phyloP scores from a whole-genome alignment of 2,329 filamentous ascomycete species.

The Fusarium solani-melongenae region DNA sequence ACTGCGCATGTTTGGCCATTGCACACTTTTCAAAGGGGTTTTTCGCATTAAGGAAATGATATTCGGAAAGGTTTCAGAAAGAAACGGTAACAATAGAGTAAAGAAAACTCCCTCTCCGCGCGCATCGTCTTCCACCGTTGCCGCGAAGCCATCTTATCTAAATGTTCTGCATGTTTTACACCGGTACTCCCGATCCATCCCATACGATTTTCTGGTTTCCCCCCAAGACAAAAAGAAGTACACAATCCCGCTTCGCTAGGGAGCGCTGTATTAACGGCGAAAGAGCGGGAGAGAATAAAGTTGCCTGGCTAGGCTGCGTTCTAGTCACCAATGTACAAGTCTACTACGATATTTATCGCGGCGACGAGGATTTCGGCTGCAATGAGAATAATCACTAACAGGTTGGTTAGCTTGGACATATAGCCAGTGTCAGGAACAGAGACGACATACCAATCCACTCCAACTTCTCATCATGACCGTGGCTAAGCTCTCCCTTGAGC shows the following conservation, averaged over 20 bases:
- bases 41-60: slow-evolving; percentile 20
- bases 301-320: slow-evolving; percentile 14
- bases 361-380: slow-evolving; percentile 95
- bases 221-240: slow-evolving; percentile 17
- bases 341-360: slow-evolving; percentile 93
- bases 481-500: slow-evolving; percentile 93
- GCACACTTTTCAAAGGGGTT: slow-evolving; percentile 18
- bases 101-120: slow-evolving; percentile 9
- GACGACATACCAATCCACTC: slow-evolving; percentile 85
- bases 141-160: slow-evolving; percentile 43
- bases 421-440: background rate
- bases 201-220: background rate
- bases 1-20: slow-evolving; percentile 17
- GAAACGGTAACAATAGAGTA: slow-evolving; percentile 9
- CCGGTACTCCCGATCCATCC: slow-evolving; percentile 18
- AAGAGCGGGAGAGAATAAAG: background rate
- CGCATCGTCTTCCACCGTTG: slow-evolving; percentile 20
- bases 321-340: slow-evolving; percentile 73
- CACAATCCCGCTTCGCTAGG: slow-evolving; percentile 5
- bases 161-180: slow-evolving; percentile 31
- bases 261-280: slow-evolving; percentile 8
- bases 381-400: slow-evolving; percentile 88
- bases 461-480: slow-evolving; percentile 89
- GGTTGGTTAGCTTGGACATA: slow-evolving; percentile 22
- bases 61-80: slow-evolving; percentile 18